Evolutionary conservation across 2,329 filamentous ascomycete genomes (phyloP).

Genomic region (Colletotrichum gloeosporioides): DNA sequence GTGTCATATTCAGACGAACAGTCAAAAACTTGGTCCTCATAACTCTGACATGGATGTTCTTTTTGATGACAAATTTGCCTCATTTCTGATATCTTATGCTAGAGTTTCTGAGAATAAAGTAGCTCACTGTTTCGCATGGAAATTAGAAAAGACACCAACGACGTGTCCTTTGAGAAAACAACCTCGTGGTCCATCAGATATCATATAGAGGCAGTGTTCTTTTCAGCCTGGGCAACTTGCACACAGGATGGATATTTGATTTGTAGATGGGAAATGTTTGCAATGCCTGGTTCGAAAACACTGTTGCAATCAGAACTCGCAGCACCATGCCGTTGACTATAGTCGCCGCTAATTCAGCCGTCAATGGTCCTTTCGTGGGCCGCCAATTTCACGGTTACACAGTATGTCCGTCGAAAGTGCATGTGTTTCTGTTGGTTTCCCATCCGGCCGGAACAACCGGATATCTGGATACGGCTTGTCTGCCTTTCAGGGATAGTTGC

Average conservation of each 20-base stretch:
- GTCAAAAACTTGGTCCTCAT: fast-evolving
- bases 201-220: fast-evolving
- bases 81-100: neutral
- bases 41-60: neutral
- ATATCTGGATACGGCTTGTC: neutral
- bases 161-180: neutral
- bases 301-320: neutral
- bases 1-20: neutral
- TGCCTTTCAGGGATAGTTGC: neutral
- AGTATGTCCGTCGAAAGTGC: fast-evolving
- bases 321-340: neutral
- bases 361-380: neutral
- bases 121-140: neutral
- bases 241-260: neutral
- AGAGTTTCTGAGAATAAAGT: fast-evolving
- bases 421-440: neutral
- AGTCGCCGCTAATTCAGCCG: neutral
- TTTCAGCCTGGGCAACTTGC: neutral
- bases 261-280: neutral
- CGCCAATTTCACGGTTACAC: fast-evolving
- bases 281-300: neutral
- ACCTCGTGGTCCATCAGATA: neutral
- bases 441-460: neutral
- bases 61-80: neutral
- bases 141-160: too few relatives aligned